phyloP scores from a whole-genome alignment of 1,284 basidiomycete species.

The Binderoboletus segoi region DNA sequence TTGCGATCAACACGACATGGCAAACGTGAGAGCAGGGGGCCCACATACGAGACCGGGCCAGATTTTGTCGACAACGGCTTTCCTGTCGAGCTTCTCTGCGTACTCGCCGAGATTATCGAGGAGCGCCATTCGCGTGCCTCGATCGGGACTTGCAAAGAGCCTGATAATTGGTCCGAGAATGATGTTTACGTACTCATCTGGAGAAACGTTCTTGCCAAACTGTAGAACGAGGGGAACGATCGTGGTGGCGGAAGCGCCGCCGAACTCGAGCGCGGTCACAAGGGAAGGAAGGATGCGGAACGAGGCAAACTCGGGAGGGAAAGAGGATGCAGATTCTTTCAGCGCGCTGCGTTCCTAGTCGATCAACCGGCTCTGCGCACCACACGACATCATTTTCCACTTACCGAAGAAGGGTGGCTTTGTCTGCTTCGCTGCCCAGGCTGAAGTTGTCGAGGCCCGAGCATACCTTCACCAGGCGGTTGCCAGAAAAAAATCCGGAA shows the following conservation, averaged over 20 bases:
- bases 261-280: conserved; percentile 81
- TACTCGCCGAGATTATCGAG: conserved; percentile 87
- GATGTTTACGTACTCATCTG: conserved; percentile 70
- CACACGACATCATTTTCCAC: conserved; percentile 11
- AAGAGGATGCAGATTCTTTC: conserved; percentile 76
- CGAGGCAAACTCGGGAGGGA: conserved; percentile 87
- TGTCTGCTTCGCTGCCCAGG: conserved; percentile 82
- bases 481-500: conserved; percentile 83
- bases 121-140: conserved; percentile 92
- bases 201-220: conserved; percentile 73
- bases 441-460: conserved; percentile 87
- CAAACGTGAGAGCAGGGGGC: not conserved
- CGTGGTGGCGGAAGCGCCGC: conserved; percentile 76
- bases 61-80: conserved; percentile 83
- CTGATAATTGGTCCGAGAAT: conserved; percentile 82
- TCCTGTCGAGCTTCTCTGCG: conserved; percentile 85
- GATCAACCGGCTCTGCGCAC: not conserved
- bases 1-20: not conserved
- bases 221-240: conserved; percentile 84
- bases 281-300: conserved; percentile 89
- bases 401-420: conserved; percentile 71
- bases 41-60: conserved; percentile 86
- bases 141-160: conserved; percentile 85
- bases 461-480: conserved; percentile 86
- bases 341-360: conserved; percentile 53